Percentiles rank a stretch among this genome's conserved stretches.
phyloP scores from a whole-genome alignment of 139 green algal species.

The Micromonas pusilla region DNA sequence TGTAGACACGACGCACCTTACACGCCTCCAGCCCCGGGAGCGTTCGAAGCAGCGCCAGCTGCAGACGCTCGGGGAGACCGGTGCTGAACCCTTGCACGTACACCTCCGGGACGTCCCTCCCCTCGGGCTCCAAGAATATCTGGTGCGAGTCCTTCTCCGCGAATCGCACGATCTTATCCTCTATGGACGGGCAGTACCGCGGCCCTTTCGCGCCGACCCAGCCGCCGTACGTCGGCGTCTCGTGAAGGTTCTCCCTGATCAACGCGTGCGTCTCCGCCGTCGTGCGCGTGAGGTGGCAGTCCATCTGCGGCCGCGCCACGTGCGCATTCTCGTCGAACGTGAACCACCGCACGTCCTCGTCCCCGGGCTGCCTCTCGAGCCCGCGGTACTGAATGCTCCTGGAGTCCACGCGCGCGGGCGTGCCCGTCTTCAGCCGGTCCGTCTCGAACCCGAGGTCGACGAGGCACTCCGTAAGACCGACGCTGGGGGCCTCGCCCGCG shows the following conservation, averaged over 20 bases:
- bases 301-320: slow-evolving; percentile 65
- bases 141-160: slow-evolving; percentile 87
- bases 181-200: slow-evolving; percentile 95
- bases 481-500: slow-evolving; percentile 77
- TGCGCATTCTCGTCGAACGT: slow-evolving; percentile 77
- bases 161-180: slow-evolving; percentile 98
- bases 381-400: slow-evolving; percentile 72
- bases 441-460: slow-evolving; percentile 81
- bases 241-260: slow-evolving; percentile 72
- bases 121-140: slow-evolving; percentile 95
- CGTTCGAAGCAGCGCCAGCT: slow-evolving; percentile 85
- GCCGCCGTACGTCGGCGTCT: slow-evolving; percentile 93
- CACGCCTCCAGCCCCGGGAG: slow-evolving; percentile 79
- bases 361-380: slow-evolving; percentile 72
- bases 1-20: too few relatives aligned
- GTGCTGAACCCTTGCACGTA: slow-evolving; percentile 95
- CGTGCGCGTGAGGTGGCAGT: slow-evolving; percentile 89
- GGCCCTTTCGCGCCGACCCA: slow-evolving; percentile 81
- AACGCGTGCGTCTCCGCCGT: slow-evolving; percentile 78
- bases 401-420: slow-evolving; percentile 81
- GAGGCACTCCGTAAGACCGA: slow-evolving; percentile 84
- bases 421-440: slow-evolving; percentile 92
- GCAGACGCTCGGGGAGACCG: slow-evolving; percentile 87
- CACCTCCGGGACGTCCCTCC: slow-evolving; percentile 78
- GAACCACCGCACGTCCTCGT: slow-evolving; percentile 71